Conservation (phyloP, 352 stramenopile species). For the Phytophthora meadii region DNA sequence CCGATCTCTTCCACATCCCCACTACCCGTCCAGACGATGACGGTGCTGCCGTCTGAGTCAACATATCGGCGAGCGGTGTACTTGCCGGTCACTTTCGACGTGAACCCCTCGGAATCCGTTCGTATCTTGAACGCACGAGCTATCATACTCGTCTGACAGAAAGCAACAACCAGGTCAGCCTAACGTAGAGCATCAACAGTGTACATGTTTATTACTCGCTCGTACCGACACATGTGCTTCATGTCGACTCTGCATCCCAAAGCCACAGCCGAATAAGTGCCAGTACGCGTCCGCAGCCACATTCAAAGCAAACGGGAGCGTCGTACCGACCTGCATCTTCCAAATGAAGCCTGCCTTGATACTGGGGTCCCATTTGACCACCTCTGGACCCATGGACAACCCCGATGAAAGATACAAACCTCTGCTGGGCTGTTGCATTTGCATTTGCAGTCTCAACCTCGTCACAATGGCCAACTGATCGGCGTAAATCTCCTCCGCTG, state of each 20-base stretch:
- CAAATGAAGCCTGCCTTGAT: constrained; percentile 12
- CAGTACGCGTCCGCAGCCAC: constrained; percentile 27
- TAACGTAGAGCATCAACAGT: too few species aligned
- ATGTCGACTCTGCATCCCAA: background rate
- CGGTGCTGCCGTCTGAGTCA: constrained; percentile 7
- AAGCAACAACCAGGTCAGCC: background rate
- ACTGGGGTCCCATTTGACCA: constrained; percentile 13
- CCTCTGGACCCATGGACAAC: constrained; percentile 17
- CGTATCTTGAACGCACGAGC: constrained; percentile 15
- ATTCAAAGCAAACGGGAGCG: constrained; percentile 24
- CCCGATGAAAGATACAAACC: constrained; percentile 4
- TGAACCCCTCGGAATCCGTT: constrained; percentile 19
- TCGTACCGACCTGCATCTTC: constrained; percentile 3
- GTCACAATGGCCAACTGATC: constrained; percentile 17
- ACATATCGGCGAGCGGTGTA: constrained; percentile 15
- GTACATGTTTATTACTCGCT: too few species aligned
- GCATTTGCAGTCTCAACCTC: constrained; percentile 8
- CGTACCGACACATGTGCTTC: constrained; percentile 14
- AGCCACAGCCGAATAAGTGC: constrained; percentile 22
- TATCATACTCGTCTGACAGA: constrained; percentile 11
- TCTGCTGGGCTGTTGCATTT: constrained; percentile 1
- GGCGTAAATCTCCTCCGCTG: constrained; percentile 19
- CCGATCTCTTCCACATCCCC: constrained; percentile 18
- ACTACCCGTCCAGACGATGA: background rate
- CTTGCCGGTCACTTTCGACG: constrained; percentile 8